These are phyloP conservation scores for Rhododendron williamsianum DNA, from an alignment of 148 eudicot species.

Conservation along the genomic window DNA sequence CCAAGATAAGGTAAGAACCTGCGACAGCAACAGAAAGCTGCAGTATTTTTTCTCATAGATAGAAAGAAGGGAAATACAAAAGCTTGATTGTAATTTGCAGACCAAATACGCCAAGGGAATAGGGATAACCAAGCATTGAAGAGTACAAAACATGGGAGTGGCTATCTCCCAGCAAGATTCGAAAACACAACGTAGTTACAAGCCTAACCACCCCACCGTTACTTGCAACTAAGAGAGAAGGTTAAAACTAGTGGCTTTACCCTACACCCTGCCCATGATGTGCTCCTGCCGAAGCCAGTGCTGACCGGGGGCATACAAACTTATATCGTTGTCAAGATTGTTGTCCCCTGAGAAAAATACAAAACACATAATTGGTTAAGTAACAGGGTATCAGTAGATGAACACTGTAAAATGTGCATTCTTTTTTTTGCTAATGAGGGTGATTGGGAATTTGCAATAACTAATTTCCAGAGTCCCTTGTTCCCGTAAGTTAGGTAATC, in stretches of 20 bases:
- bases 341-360: constrained; percentile 53
- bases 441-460: background rate
- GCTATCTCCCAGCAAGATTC: background rate
- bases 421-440: background rate
- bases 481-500: background rate
- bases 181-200: background rate
- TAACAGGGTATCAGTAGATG: background rate
- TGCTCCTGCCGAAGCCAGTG: constrained; percentile 75
- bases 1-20: constrained; percentile 69
- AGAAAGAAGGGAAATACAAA: background rate
- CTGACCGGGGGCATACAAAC: constrained; percentile 70
- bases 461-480: background rate
- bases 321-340: constrained; percentile 58
- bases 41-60: background rate
- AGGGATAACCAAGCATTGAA: background rate
- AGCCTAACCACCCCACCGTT: background rate
- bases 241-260: constrained; percentile 28
- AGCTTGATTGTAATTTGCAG: background rate
- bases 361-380: background rate
- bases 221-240: background rate
- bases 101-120: background rate
- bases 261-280: constrained; percentile 87
- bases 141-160: background rate
- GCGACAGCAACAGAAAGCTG: background rate
- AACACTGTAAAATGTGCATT: background rate